Percentiles rank a stretch among this genome's conserved stretches.
Evolutionary conservation across 2,329 filamentous ascomycete genomes (phyloP).

Genomic region (Blastomyces silverae): DNA sequence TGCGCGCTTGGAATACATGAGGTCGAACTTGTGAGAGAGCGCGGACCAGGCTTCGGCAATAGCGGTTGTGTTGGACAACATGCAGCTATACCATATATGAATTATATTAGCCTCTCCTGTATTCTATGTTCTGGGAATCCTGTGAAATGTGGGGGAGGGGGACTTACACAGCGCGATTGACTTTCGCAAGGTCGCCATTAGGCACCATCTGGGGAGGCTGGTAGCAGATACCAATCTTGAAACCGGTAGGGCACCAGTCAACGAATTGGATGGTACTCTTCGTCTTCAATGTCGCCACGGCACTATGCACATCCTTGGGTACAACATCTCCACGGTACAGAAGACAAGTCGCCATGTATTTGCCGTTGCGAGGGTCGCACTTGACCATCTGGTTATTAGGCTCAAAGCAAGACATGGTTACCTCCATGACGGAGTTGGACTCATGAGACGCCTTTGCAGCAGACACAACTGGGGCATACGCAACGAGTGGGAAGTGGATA

Average conservation of each 20-base stretch:
- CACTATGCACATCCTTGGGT: slow-evolving; percentile 86
- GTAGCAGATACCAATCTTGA: slow-evolving; percentile 99
- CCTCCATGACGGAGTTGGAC: slow-evolving; percentile 84
- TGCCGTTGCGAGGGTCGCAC: slow-evolving; percentile 96
- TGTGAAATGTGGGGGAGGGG: background rate
- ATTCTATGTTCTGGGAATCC: slow-evolving; percentile 18
- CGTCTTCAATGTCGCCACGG: slow-evolving; percentile 95
- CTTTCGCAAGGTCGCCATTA: slow-evolving; percentile 94
- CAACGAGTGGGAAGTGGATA: slow-evolving; percentile 98
- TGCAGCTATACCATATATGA: slow-evolving; percentile 58
- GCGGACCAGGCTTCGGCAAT: slow-evolving; percentile 98
- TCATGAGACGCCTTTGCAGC: slow-evolving; percentile 94
- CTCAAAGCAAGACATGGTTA: slow-evolving; percentile 96
- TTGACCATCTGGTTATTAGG: slow-evolving; percentile 99
- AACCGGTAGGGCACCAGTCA: slow-evolving; percentile 99
- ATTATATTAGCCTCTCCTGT: slow-evolving; percentile 28
- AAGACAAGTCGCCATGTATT: slow-evolving; percentile 99
- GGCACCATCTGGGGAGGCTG: slow-evolving; percentile 93
- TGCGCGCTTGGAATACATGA: slow-evolving; percentile 99
- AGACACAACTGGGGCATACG: slow-evolving; percentile 90
- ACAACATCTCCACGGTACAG: slow-evolving; percentile 98
- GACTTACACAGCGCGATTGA: slow-evolving; percentile 93
- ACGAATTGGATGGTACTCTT: slow-evolving; percentile 99
- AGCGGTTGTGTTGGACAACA: slow-evolving; percentile 89
- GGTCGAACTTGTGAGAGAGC: slow-evolving; percentile 95